Evolutionary conservation across 257 asterid genomes (phyloP).

Genomic region (Solanum medicagineum): DNA sequence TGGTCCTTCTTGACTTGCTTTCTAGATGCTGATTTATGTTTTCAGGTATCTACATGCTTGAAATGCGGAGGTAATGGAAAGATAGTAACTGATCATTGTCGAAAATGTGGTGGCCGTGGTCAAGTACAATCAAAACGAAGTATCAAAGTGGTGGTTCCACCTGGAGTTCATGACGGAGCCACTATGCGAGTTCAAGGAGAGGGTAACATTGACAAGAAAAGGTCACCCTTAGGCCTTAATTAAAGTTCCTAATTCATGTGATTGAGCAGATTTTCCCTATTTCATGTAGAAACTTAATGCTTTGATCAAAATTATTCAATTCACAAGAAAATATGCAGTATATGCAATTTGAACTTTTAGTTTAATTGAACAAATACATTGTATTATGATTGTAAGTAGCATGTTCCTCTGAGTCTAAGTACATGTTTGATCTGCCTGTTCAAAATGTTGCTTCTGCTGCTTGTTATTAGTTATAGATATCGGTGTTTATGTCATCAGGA

Average conservation of each 20-base stretch:
- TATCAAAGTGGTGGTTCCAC: constrained; percentile 67
- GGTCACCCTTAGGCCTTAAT: constrained; percentile 23
- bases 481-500: neutral
- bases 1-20: constrained; percentile 4
- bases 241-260: neutral
- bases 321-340: neutral
- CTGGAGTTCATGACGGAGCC: constrained; percentile 74
- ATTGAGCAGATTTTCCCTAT: neutral
- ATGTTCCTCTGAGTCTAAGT: neutral
- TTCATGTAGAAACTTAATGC: neutral
- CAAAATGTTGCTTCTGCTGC: neutral
- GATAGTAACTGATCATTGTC: constrained; percentile 68
- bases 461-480: neutral
- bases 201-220: constrained; percentile 67
- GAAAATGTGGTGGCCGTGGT: constrained; percentile 63
- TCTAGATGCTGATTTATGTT: constrained; percentile 41
- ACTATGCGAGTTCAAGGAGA: constrained; percentile 80
- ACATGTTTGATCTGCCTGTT: neutral
- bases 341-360: neutral
- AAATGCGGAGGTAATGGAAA: constrained; percentile 81
- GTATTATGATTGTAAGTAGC: neutral
- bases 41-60: constrained; percentile 82
- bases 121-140: constrained; percentile 49
- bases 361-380: neutral
- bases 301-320: neutral